Evolutionary conservation across 805 yeast genomes (phyloP).

Genomic region (Scheffersomyces coipomensis): DNA sequence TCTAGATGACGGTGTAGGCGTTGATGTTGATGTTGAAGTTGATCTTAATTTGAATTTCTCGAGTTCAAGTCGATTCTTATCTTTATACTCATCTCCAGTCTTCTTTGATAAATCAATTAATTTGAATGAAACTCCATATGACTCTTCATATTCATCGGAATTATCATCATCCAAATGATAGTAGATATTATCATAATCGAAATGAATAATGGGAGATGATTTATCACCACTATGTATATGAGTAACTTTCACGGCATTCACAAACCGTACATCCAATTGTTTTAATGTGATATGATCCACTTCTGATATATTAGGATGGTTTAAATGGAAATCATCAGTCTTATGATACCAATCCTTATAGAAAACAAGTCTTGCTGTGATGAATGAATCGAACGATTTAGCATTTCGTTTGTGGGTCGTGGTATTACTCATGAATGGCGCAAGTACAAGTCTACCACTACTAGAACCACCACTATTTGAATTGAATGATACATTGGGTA

Average conservation of each 20-base stretch:
- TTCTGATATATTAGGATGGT: not conserved
- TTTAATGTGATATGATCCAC: conserved; percentile 1
- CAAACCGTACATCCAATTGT: conserved; percentile 11
- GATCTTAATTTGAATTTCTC: too few relatives aligned
- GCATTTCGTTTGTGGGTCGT: not conserved
- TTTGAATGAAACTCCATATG: not conserved
- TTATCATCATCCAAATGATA: conserved; percentile 5
- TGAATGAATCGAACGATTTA: not conserved
- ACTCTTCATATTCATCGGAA: not conserved
- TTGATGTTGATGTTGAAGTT: too few relatives aligned
- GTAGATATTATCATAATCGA: conserved; percentile 17
- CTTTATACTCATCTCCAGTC: not conserved
- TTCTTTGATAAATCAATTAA: conserved; percentile 11
- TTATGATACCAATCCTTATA: conserved; percentile 36
- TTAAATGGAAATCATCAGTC: conserved; percentile 12
- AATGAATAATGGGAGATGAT: conserved; percentile 18
- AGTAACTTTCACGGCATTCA: conserved; percentile 13
- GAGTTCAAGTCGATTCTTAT: not conserved
- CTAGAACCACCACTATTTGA: not conserved
- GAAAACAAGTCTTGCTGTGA: conserved; percentile 21
- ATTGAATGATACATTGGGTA: not conserved
- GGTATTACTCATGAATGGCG: conserved; percentile 7
- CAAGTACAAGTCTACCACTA: conserved; percentile 11
- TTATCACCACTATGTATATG: conserved; percentile 7
- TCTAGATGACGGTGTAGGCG: too few relatives aligned